Evolutionary conservation across 1,139 yeast species (phyloP).

Genomic region (Yamadazyma membranifaciens): DNA sequence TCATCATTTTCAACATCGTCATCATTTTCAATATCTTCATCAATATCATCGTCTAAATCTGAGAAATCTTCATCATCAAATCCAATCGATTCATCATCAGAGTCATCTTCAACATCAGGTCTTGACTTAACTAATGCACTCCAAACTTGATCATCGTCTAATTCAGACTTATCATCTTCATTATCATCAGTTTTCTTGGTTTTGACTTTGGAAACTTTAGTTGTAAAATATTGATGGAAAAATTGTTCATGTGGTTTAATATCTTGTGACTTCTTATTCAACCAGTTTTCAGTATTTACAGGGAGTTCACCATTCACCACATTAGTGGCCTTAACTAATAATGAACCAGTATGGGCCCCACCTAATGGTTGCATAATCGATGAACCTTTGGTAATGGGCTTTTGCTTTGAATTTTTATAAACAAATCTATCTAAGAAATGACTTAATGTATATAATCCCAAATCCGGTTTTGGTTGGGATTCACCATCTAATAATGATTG

Average conservation of each 20-base stretch:
- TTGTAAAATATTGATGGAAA: constrained; percentile 82
- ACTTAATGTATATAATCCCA: constrained; percentile 80
- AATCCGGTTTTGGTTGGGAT: constrained; percentile 66
- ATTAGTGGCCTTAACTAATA: constrained; percentile 70
- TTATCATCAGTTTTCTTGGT: constrained; percentile 18
- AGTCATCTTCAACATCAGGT: constrained; percentile 71
- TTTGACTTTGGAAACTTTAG: constrained; percentile 51
- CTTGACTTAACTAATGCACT: constrained; percentile 79
- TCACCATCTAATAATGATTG: constrained; percentile 52
- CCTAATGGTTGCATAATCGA: constrained; percentile 98
- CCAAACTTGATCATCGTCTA: constrained; percentile 85
- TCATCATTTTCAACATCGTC: constrained; percentile 12
- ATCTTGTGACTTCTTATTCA: constrained; percentile 58
- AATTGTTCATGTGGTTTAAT: constrained; percentile 87
- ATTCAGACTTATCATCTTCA: constrained; percentile 40
- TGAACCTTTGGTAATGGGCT: constrained; percentile 68
- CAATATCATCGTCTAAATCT: constrained; percentile 30
- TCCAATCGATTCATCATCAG: constrained; percentile 46
- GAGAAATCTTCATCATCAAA: constrained; percentile 46
- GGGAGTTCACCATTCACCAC: constrained; percentile 50
- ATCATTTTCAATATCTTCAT: constrained; percentile 24
- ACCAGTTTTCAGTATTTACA: constrained; percentile 83
- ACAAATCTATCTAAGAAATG: constrained; percentile 96
- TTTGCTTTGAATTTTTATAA: constrained; percentile 86
- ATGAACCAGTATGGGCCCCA: constrained; percentile 77